These are phyloP conservation scores for Nemania bipapillata DNA, from an alignment of 2,329 filamentous ascomycete genomes.

Conservation along the genomic window DNA sequence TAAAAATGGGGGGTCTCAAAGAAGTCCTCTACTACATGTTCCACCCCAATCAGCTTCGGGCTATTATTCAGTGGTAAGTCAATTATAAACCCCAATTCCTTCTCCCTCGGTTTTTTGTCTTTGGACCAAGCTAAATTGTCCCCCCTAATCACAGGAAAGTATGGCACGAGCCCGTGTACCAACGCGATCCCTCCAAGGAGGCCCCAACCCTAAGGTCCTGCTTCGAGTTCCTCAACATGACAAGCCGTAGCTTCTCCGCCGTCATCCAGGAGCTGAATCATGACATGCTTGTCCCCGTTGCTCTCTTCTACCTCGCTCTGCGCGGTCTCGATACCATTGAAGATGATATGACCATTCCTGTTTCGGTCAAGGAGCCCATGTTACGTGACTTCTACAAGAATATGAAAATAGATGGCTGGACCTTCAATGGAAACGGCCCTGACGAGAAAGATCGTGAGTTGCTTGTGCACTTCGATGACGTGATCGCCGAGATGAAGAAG, in stretches of 20 bases:
- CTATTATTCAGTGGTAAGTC: constrained; percentile 86
- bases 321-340: constrained; percentile 97
- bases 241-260: constrained; percentile 89
- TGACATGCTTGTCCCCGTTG: constrained; percentile 88
- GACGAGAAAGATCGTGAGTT: constrained; percentile 95
- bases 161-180: constrained; percentile 95
- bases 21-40: constrained; percentile 75
- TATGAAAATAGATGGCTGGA: constrained; percentile 89
- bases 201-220: constrained; percentile 78
- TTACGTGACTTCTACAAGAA: constrained; percentile 83
- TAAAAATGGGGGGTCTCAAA: constrained; percentile 62
- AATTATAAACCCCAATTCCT: not conserved
- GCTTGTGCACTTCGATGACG: constrained; percentile 88
- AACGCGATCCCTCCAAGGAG: constrained; percentile 80
- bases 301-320: constrained; percentile 91
- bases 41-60: constrained; percentile 80
- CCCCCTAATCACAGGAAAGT: constrained; percentile 74
- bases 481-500: constrained; percentile 87
- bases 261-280: constrained; percentile 97
- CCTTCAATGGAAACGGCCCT: constrained; percentile 82
- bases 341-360: constrained; percentile 93
- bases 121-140: not conserved
- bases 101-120: not conserved
- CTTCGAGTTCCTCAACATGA: constrained; percentile 85
- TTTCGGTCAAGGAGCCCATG: constrained; percentile 84